phyloP scores from a whole-genome alignment of 768 basidiomycete genomes.

The Mycena metata region DNA sequence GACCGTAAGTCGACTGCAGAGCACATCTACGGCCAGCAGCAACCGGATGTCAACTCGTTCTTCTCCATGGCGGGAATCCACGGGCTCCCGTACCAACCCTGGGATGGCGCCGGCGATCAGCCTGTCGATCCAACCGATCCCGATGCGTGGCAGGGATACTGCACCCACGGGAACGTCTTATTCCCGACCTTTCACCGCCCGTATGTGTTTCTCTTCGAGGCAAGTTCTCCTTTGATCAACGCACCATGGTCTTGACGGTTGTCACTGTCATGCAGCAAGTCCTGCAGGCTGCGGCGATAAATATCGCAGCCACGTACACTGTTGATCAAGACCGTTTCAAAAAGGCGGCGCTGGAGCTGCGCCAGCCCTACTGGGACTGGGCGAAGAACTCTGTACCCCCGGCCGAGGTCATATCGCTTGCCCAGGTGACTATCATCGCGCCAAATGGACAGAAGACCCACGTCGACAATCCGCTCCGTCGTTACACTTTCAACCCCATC shows the following conservation, averaged over 20 bases:
- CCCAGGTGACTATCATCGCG: slow-evolving; percentile 50
- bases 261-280: slow-evolving; percentile 55
- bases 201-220: slow-evolving; percentile 65
- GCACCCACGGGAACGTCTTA: slow-evolving; percentile 65
- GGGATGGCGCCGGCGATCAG: slow-evolving; percentile 55
- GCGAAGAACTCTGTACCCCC: slow-evolving; percentile 56
- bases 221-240: slow-evolving; percentile 38
- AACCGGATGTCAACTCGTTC: slow-evolving; percentile 53
- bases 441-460: slow-evolving; percentile 45
- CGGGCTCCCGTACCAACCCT: slow-evolving; percentile 60
- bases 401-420: slow-evolving; percentile 51
- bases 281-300: slow-evolving; percentile 54
- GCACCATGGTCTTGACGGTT: not conserved
- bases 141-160: slow-evolving; percentile 61
- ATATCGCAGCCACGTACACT: slow-evolving; percentile 59
- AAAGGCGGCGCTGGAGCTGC: slow-evolving; percentile 51
- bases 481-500: slow-evolving; percentile 53
- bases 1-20: slow-evolving; percentile 37
- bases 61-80: slow-evolving; percentile 66
- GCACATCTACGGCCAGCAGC: slow-evolving; percentile 46
- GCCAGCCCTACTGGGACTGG: slow-evolving; percentile 69
- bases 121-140: slow-evolving; percentile 37
- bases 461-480: slow-evolving; percentile 51
- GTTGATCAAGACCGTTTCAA: slow-evolving; percentile 48
- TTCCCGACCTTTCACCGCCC: slow-evolving; percentile 72